Base-by-base conservation (phyloP, 805 yeast genomes). In the Saccharomycopsis olivae region DNA sequence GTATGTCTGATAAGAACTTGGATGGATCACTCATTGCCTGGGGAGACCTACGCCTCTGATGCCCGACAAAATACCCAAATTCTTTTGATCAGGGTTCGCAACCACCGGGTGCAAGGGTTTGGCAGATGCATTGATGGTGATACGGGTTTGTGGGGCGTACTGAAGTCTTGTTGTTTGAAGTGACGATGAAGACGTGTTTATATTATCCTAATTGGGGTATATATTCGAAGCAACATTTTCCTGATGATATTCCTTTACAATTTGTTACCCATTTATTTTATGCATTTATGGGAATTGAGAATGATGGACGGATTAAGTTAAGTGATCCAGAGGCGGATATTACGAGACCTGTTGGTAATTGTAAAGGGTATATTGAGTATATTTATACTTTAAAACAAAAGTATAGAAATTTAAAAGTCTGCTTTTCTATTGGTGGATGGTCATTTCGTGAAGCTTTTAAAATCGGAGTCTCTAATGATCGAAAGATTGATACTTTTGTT, bases 371-470 rank as follows among this genome's bases (percentile, higher is more conserved):
- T 44, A 50, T 77, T 35, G 64, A 71, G 43, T 69, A 69, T 50
- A 55, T 78, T 25, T 61, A 56, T 39, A 62, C 64, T 41, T 42
- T 79, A 47, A 78, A 77, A 51, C 49, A 48, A 36, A 35, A 46
- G 33, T 38, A 60, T 40, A 55, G 64, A 8, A 53, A 66, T 27
- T 53, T 86, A 24, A 74, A 76, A 46, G 62, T 77, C 0, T 61
- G 75, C 3, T 66, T 87, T 69, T 78, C 95, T 0, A 69, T 89
- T 41, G 98, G 98, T 4, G 98, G 98, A 0, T 75, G 78, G 78
- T 65, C 78, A 1, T 66, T 62, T 47, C 53, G 71, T 14, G 58
- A 60, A 0, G 60, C 62, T 10, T 78, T 87, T 30, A 63, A 75
- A 0, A 58, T 56, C 1, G 66, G 68, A 3, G 54, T 63, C 0